These are phyloP conservation scores for Xanthoconium separans DNA, from an alignment of 1,284 basidiomycete genomes.

Conservation along the genomic window DNA sequence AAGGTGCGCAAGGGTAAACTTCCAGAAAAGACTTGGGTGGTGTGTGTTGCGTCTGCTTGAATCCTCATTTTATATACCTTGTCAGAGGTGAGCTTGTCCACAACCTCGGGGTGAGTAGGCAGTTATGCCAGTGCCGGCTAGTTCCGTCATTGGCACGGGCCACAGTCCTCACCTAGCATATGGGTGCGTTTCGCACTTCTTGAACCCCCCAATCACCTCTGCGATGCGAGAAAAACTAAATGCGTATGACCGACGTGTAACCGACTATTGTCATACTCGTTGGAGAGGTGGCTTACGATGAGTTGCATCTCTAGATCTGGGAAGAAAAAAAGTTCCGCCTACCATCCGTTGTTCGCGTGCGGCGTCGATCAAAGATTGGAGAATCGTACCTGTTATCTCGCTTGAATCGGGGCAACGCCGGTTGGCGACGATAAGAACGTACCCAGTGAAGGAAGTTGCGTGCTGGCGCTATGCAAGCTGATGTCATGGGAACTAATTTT, in stretches of 20 bases:
- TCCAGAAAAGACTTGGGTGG: neutral
- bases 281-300: neutral
- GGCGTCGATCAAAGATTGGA: slow-evolving; percentile 12
- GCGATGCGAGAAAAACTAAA: neutral
- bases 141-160: neutral
- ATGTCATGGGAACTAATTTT: too few relatives aligned
- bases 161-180: neutral
- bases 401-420: neutral
- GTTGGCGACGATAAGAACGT: slow-evolving; percentile 3
- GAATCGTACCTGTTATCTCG: slow-evolving; percentile 1
- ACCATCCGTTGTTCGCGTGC: slow-evolving; percentile 2
- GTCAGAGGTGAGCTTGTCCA: neutral
- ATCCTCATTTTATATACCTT: slow-evolving; percentile 15
- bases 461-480: too few relatives aligned
- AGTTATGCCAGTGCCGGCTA: neutral
- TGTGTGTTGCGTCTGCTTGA: neutral
- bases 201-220: neutral
- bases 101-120: neutral
- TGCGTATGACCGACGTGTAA: neutral
- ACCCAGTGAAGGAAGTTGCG: too few relatives aligned
- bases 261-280: neutral
- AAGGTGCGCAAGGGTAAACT: neutral
- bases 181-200: neutral
- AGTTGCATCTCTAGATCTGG: slow-evolving; percentile 4
- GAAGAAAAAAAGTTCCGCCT: neutral